Evolutionary conservation across 805 yeast species (phyloP), one percentile per base, ranked within the genome.

Genomic region (Metschnikowia similis): DNA sequence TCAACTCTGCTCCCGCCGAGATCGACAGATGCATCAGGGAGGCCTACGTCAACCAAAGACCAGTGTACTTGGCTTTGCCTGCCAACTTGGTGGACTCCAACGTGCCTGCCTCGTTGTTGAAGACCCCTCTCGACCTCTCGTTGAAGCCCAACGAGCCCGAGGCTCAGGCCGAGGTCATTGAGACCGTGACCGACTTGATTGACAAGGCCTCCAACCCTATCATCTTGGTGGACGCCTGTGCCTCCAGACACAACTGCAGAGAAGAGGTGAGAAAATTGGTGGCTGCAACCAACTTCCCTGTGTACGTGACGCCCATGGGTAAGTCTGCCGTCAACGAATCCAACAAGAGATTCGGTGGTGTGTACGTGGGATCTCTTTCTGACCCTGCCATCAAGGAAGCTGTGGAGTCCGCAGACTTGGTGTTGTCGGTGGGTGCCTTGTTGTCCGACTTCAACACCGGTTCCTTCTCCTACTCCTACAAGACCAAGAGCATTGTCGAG

Each of bases 361-460:
- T 85, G 50, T 88, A 88, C 66, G 87, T 87, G 51, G 96, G 96
- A 60, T 76, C 86, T n/a, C 72, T 89, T 60, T 84, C 95, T 16
- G 71, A 73, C 50, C 89, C 89, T 52, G 86, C 77, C 55, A 89
- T 86, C 48, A 82, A 83, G 65, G 82, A 79, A 55, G 79, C 83
- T 35, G 90, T 86, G 50, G 92, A 87, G 68, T 65, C 78, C 39
- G 77, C 91, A 39, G 96, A 88, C 70, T 76, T 87, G 67, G 77
- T 88, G 50, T 67, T 88, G 53, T 84, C 92, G 32, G 79, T 87
- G 59, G 96, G 96, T 69, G 91, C 90, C 46, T 72, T 88, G 65
- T 74, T 88, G 64, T 87, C 94, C 46, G 96, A 88, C 70, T 89
- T 85, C 82, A 88, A 88, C 79, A 88, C 96, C 45, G 96, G 96